Evolutionary conservation across 2,329 filamentous ascomycete species (phyloP).

Genomic region (Aspergillus niger): DNA sequence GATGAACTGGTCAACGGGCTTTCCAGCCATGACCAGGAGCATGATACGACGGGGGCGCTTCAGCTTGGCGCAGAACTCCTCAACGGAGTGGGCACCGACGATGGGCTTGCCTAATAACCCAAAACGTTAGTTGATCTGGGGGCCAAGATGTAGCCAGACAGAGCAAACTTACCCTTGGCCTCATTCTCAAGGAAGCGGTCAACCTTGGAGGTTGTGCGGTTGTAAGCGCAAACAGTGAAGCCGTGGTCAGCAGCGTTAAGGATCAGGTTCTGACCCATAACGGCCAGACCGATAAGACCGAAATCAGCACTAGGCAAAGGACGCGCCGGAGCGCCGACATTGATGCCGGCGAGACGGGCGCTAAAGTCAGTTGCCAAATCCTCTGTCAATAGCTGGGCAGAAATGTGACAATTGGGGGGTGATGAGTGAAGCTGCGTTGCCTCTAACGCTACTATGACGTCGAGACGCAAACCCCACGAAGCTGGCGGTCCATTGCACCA

Average conservation of each 20-base stretch:
- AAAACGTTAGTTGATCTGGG: background rate
- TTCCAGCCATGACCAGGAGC: slow-evolving; percentile 98
- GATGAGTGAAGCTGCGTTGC: slow-evolving; percentile 8
- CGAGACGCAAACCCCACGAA: background rate
- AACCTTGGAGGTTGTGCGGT: slow-evolving; percentile 98
- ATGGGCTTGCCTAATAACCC: slow-evolving; percentile 75
- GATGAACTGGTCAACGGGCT: slow-evolving; percentile 98
- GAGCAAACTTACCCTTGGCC: slow-evolving; percentile 66
- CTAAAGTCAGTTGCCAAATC: slow-evolving; percentile 55
- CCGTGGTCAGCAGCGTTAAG: slow-evolving; percentile 87
- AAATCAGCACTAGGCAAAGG: slow-evolving; percentile 71
- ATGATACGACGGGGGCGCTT: slow-evolving; percentile 97
- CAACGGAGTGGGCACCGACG: slow-evolving; percentile 85
- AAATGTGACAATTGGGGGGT: slow-evolving; percentile 7
- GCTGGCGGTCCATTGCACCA: background rate
- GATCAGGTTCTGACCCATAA: slow-evolving; percentile 88
- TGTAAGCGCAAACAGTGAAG: slow-evolving; percentile 97
- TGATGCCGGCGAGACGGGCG: slow-evolving; percentile 73
- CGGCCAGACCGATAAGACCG: slow-evolving; percentile 88
- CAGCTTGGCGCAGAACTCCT: slow-evolving; percentile 95
- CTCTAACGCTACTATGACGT: background rate
- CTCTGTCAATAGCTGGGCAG: slow-evolving; percentile 34
- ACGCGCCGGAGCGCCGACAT: slow-evolving; percentile 65
- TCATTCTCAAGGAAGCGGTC: slow-evolving; percentile 90
- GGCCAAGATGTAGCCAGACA: background rate